Base-by-base conservation (phyloP, 2,329 filamentous ascomycete genomes). In the Diaporthe destruens region DNA sequence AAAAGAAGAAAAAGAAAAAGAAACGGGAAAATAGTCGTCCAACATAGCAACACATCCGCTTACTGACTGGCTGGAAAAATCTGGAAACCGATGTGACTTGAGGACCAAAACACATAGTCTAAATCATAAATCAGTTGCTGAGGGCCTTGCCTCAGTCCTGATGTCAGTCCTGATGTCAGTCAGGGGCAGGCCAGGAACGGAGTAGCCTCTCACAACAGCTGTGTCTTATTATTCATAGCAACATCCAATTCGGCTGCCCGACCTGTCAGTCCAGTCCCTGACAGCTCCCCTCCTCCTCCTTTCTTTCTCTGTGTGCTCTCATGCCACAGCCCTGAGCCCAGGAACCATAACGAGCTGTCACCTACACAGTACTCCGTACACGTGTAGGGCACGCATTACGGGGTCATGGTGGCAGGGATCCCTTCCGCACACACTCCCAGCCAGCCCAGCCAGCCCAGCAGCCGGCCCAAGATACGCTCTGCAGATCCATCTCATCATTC, bases 401-500 rank as follows among this genome's bases (percentile, higher is more conserved):
- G 61, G 32, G 61, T 53, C 61, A n/a, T 11, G 5, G 8, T 11
- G 32, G 18, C 61, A 66, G 61, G 61, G 61, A 29, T 66, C 47
- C 61, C 61, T 66, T 29, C 61, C 44, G 14, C 16, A 20, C n/a
- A 49, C 14, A 42, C 42, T 3, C 32, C 47, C 61, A 53, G 47
- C 44, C n/a, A n/a, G n/a, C n/a, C n/a, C n/a, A n/a, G n/a, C n/a
- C n/a, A n/a, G n/a, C n/a, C 47, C 61, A 53, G 47, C 44, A 51
- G 25, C 47, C 2, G 32, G 61, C 32, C 14, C 61, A 66, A 51
- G 61, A 66, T 66, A 53, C 61, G n/a, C 61, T 53, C 61, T 66
- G 61, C 61, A 66, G 61, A 66, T 66, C 61, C 61, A 66, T 66
- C 61, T 20, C 61, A 66, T 39, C 47, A 39, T 66, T 25, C n/a